phyloP scores from a whole-genome alignment of 306 rosid genomes.

The Lupinus albus region DNA sequence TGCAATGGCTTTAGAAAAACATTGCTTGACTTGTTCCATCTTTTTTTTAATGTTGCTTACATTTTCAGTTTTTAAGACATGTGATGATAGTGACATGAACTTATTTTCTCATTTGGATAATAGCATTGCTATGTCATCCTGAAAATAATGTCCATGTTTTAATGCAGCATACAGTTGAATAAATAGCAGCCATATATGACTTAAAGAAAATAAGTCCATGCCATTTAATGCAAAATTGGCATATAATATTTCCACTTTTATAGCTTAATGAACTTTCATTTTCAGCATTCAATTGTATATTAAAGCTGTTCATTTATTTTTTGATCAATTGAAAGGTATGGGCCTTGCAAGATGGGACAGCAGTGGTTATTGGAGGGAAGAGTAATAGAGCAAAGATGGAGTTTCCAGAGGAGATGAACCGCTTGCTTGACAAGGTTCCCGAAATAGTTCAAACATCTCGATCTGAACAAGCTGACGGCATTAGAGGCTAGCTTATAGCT shows the following conservation, averaged over 20 bases:
- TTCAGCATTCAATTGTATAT: conserved; percentile 13
- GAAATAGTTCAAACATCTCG: conserved; percentile 68
- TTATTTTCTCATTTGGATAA: no score
- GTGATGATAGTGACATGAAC: neutral
- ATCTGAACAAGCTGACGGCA: conserved; percentile 44
- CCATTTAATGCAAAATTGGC: neutral
- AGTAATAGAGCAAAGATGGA: conserved; percentile 85
- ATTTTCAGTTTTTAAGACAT: conserved; percentile 10
- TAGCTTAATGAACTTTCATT: conserved; percentile 14
- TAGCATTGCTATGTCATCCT: no score
- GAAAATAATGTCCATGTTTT: no score
- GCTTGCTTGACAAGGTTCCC: conserved; percentile 78
- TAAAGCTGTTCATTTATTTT: conserved; percentile 26
- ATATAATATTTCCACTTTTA: conserved; percentile 12
- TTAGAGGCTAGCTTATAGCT: conserved; percentile 51
- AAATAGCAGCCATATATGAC: conserved; percentile 13
- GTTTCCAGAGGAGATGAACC: conserved; percentile 81
- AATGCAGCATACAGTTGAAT: conserved; percentile 4
- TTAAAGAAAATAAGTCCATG: neutral
- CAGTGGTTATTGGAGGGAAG: conserved; percentile 79
- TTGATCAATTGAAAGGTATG: conserved; percentile 68
- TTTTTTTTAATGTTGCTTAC: conserved; percentile 6
- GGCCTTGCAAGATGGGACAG: conserved; percentile 93
- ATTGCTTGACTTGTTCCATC: conserved; percentile 14
- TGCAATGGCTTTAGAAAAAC: neutral